phyloP scores from a whole-genome alignment of 257 asterid species.

The Przewalskia tangutica region DNA sequence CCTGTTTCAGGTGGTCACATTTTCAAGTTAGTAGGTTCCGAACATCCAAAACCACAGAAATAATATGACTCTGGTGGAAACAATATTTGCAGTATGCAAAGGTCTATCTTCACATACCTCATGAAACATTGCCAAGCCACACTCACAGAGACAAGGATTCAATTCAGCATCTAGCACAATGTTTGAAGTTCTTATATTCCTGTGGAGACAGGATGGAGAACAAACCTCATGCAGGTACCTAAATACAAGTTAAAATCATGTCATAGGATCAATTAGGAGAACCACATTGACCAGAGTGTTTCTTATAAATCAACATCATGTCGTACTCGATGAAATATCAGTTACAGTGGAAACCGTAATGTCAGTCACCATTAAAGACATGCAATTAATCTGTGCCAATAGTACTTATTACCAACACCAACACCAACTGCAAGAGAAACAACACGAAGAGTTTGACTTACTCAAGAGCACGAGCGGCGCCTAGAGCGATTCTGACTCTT shows the following conservation, averaged over 20 bases:
- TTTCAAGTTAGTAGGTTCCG: not conserved
- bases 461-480: constrained; percentile 54
- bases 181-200: constrained; percentile 44
- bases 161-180: constrained; percentile 47
- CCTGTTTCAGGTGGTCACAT: not conserved
- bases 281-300: not conserved
- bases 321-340: not conserved
- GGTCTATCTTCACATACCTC: constrained; percentile 19
- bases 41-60: not conserved
- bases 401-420: not conserved
- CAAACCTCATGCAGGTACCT: constrained; percentile 62
- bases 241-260: not conserved
- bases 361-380: not conserved
- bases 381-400: not conserved
- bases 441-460: constrained; percentile 19
- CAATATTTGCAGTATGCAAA: not conserved
- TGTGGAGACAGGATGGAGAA: constrained; percentile 44
- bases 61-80: not conserved
- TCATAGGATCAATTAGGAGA: not conserved
- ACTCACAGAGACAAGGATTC: constrained; percentile 47
- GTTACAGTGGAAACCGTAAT: not conserved
- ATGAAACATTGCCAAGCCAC: constrained; percentile 39
- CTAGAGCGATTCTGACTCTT: constrained; percentile 50
- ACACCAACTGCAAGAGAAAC: not conserved
- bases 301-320: not conserved